A percentile compares a stretch with the other conserved stretches of the same genome.
Evolutionary conservation across 179 eudicot genomes (phyloP).

Genomic region (Patellifolia procumbens): DNA sequence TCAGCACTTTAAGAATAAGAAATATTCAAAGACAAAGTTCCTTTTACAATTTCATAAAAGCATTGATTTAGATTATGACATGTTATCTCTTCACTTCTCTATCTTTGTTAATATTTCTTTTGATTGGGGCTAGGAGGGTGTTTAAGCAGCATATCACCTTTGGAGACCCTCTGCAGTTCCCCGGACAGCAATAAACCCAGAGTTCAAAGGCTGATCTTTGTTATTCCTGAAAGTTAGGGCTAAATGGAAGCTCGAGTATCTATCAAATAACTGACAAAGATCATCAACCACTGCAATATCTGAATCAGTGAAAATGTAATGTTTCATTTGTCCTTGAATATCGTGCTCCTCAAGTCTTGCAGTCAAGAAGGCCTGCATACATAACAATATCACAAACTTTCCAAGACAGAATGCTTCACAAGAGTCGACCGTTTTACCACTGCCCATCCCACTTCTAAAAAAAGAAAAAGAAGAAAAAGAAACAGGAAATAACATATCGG

Average conservation of each 20-base stretch:
- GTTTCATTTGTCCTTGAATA: conserved; percentile 37
- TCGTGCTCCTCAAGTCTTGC: conserved; percentile 54
- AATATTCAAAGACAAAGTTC: not conserved
- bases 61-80: not conserved
- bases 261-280: conserved; percentile 61
- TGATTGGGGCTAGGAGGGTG: not conserved
- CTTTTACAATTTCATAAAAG: not conserved
- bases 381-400: conserved; percentile 13
- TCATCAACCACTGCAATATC: conserved; percentile 87
- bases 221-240: conserved; percentile 95
- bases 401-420: too few relatives aligned
- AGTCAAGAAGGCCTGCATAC: conserved; percentile 68
- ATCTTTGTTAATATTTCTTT: not conserved
- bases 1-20: not conserved
- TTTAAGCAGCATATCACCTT: conserved; percentile 43
- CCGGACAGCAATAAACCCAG: conserved; percentile 90
- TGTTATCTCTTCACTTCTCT: not conserved
- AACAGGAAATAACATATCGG: not conserved
- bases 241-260: conserved; percentile 59
- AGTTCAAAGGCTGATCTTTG: conserved; percentile 92
- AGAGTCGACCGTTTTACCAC: not conserved
- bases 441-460: not conserved
- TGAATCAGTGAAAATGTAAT: conserved; percentile 86
- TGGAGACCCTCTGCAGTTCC: conserved; percentile 73
- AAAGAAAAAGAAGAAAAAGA: not conserved